Base-by-base conservation (phyloP, 164 flowering plant species). In the Tetrastigma voinierianum region DNA sequence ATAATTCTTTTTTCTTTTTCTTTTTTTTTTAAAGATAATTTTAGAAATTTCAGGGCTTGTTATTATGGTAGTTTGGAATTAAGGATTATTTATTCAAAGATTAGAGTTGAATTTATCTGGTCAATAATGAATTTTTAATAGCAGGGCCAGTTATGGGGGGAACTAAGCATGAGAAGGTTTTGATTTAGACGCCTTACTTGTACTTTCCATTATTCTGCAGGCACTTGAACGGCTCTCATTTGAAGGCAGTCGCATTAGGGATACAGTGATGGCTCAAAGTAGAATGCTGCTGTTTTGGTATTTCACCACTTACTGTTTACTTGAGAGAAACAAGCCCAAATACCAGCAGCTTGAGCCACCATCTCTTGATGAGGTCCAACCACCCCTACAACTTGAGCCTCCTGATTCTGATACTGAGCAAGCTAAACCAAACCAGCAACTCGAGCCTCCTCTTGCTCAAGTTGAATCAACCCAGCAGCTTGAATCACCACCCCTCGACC, bases 231-330 rank as follows among this genome's bases (percentile, higher is more conserved):
- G 93, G 67, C 84, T 87, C 4, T 90, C 97, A 3, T 90, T 95
- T 69, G 96, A 93, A 62, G 86, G 85, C 65, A 82, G 86, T 69
- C 66, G 71, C 13, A 87, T 95, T 47, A 77, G 75, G 63, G 96
- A 95, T 10, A 88, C 99, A 21, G 65, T 92, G 58, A 44, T 83
- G 44, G 96, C 96, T 56, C 97, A 95, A 78, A 85, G 91, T 66
- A 79, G 90, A 78, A 92, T 95, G 65, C 75, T 95, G 49, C 13
- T 90, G 62, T 90, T 95, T 73, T 90, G 90, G 97, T 95, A 95
- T 67, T 87, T 80, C 74, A 79, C 87, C 18, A 95, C 99, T n/a
- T 95, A 85, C 78, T 77, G 90, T 67, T 85, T 95, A 47, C 94
- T 91, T 1, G 75, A 87, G 79, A 90, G 81, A 78, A 95, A 90